phyloP scores from a whole-genome alignment of 2,329 filamentous ascomycete species.

The Escovopsis sp. region DNA sequence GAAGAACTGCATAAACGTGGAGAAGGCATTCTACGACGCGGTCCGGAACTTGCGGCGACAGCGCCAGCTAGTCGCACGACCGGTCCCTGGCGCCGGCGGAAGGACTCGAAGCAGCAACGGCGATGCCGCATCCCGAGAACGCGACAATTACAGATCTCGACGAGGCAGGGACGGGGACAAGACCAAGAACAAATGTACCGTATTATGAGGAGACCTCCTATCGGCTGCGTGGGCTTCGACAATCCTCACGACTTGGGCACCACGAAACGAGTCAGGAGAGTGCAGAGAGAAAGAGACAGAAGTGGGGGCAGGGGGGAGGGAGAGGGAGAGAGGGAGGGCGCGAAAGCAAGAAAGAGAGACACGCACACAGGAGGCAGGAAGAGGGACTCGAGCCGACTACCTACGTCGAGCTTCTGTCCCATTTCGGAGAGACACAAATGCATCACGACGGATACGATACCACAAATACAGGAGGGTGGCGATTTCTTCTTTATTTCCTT shows the following conservation, averaged over 20 bases:
- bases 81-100: constrained; percentile 18
- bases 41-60: constrained; percentile 82
- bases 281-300: too few relatives aligned
- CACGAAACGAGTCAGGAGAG: too few relatives aligned
- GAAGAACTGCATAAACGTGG: constrained; percentile 95
- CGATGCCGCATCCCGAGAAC: constrained; percentile 18
- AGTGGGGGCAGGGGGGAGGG: too few relatives aligned
- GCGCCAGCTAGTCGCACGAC: constrained; percentile 41
- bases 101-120: constrained; percentile 25
- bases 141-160: constrained; percentile 15
- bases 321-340: not conserved
- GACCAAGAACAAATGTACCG: constrained; percentile 22
- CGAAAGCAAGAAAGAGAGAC: not conserved
- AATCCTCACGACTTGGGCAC: constrained; percentile 1
- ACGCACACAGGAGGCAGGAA: too few relatives aligned
- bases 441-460: constrained; percentile 4
- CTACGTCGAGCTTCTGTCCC: too few relatives aligned
- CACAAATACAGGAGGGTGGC: constrained; percentile 1
- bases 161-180: constrained; percentile 21
- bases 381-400: too few relatives aligned
- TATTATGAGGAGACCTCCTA: constrained; percentile 19
- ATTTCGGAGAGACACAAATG: too few relatives aligned
- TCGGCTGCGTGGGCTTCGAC: constrained; percentile 1
- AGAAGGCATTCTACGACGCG: constrained; percentile 96
- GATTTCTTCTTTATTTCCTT: not conserved